phyloP scores from a whole-genome alignment of 2,329 filamentous ascomycete species.

The Trichoderma lentiforme region DNA sequence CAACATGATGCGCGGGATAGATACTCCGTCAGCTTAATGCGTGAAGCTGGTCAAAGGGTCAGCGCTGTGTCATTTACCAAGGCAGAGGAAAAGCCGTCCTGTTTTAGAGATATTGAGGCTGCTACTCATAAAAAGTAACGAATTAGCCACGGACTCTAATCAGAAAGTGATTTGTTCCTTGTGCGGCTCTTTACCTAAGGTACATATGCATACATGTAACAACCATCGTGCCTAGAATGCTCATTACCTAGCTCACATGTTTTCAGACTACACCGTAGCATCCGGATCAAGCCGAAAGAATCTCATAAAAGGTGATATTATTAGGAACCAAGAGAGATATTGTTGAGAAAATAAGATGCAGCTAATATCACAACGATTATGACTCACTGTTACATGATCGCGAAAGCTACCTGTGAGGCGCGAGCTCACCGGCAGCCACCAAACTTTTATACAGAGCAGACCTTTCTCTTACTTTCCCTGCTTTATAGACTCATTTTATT shows the following conservation, averaged over 20 bases:
- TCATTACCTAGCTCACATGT: neutral
- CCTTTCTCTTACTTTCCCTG: neutral
- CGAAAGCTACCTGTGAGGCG: neutral
- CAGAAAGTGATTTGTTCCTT: neutral
- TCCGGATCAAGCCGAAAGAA: neutral
- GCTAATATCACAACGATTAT: neutral
- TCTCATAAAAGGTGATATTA: neutral
- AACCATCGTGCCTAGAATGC: neutral
- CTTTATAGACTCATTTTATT: neutral
- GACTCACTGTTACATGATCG: neutral
- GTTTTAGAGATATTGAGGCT: neutral
- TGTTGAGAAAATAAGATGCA: no score
- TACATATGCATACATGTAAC: no score
- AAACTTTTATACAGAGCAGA: neutral
- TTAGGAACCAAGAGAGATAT: no score
- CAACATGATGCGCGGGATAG: neutral
- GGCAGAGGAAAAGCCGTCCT: neutral
- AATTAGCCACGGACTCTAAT: neutral
- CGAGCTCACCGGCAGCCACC: neutral
- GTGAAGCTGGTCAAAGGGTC: neutral
- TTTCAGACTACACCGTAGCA: neutral
- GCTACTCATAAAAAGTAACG: neutral
- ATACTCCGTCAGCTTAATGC: neutral
- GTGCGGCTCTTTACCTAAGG: neutral
- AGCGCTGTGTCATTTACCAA: neutral